Evolutionary conservation across 345 rosid species (phyloP).

Genomic region (Geranium brycei): DNA sequence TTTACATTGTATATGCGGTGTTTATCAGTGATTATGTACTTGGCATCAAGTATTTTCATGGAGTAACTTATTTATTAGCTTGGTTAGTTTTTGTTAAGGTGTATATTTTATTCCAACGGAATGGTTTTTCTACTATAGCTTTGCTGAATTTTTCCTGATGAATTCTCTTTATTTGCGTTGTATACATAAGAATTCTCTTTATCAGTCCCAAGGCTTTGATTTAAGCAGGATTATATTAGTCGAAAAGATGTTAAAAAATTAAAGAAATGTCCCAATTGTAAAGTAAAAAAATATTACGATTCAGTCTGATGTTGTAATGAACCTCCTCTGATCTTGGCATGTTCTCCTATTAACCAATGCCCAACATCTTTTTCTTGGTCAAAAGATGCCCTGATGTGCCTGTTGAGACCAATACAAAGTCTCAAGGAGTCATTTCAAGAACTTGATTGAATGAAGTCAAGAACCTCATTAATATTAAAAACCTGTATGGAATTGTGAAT

Average conservation of each 20-base stretch:
- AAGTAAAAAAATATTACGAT: too few relatives aligned
- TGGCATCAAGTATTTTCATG: too few relatives aligned
- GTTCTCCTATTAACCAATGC: slow-evolving; percentile 16
- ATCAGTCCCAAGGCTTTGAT: slow-evolving; percentile 54
- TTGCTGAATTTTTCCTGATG: neutral
- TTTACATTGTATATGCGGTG: neutral
- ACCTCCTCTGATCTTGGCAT: too few relatives aligned
- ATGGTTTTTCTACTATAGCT: neutral
- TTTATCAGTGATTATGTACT: neutral
- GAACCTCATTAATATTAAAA: neutral
- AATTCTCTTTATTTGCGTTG: neutral
- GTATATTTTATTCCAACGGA: neutral
- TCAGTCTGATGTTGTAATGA: too few relatives aligned
- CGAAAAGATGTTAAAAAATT: too few relatives aligned
- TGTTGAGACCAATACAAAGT: slow-evolving; percentile 37
- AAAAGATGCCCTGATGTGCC: slow-evolving; percentile 75
- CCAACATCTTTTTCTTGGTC: slow-evolving; percentile 77
- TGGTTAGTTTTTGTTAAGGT: too few relatives aligned
- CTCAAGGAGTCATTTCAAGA: slow-evolving; percentile 20
- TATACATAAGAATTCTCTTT: slow-evolving; percentile 33
- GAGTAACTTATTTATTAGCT: too few relatives aligned
- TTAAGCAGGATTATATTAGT: slow-evolving; percentile 38
- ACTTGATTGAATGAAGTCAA: slow-evolving; percentile 3
- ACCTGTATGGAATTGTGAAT: neutral
- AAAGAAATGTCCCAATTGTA: too few relatives aligned